Percentiles rank a stretch among this genome's conserved stretches.
phyloP scores from a whole-genome alignment of 257 asterid species.

The Lantana camara region DNA sequence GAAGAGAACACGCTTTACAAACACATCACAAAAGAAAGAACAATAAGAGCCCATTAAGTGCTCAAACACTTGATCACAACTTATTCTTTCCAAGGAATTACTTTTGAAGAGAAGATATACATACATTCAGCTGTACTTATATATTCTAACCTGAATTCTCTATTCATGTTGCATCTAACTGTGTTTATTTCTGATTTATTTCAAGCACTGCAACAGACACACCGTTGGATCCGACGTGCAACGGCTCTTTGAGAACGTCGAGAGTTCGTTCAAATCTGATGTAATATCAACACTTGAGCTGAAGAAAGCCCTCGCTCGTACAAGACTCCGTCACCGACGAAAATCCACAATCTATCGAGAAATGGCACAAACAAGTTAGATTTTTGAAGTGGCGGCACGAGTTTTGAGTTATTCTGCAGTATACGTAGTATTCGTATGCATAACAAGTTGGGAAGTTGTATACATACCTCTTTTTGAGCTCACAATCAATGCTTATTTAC shows the following conservation, averaged over 20 bases:
- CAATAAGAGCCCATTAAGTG: not conserved
- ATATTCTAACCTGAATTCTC: not conserved
- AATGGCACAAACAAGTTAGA: not conserved
- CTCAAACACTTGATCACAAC: constrained; percentile 9
- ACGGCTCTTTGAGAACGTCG: constrained; percentile 14
- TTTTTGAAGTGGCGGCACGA: no score
- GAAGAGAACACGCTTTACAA: constrained; percentile 2
- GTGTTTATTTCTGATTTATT: not conserved
- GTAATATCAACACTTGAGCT: constrained; percentile 31
- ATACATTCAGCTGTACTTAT: constrained; percentile 1
- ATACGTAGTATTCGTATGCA: not conserved
- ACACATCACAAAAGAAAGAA: constrained; percentile 4
- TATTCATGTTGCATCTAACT: constrained; percentile 1
- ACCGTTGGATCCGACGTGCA: not conserved
- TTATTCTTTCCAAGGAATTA: constrained; percentile 1
- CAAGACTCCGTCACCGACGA: constrained; percentile 16
- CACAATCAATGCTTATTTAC: not conserved
- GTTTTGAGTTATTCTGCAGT: not conserved
- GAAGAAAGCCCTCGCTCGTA: constrained; percentile 15
- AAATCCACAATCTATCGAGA: constrained; percentile 19
- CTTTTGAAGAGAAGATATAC: not conserved
- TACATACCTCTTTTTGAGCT: constrained; percentile 27
- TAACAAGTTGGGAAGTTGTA: not conserved
- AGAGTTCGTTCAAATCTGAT: not conserved
- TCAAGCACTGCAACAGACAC: not conserved